phyloP scores from a whole-genome alignment of 2,329 filamentous ascomycete species.

The Hyphodiscus sp. region DNA sequence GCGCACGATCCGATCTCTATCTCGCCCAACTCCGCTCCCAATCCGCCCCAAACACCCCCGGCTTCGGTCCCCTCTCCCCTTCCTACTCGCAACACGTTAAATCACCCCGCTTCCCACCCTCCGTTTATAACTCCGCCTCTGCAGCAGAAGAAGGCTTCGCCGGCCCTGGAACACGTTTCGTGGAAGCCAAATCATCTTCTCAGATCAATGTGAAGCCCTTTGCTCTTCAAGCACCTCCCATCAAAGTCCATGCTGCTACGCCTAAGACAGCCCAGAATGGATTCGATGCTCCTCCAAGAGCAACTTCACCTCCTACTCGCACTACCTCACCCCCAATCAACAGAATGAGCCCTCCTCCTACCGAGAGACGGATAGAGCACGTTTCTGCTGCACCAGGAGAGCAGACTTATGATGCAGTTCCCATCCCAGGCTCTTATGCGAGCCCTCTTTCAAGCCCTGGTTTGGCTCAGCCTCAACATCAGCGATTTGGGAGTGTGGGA shows the following conservation, averaged over 20 bases:
- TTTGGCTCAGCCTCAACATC: slow-evolving; percentile 33
- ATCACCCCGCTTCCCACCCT: slow-evolving; percentile 53
- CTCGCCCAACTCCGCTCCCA: slow-evolving; percentile 78
- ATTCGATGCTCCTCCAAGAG: slow-evolving; percentile 44
- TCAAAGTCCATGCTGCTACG: slow-evolving; percentile 70
- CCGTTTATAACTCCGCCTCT: slow-evolving; percentile 44
- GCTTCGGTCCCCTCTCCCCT: slow-evolving; percentile 67
- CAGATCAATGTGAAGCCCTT: slow-evolving; percentile 56
- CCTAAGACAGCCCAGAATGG: slow-evolving; percentile 59
- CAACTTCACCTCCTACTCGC: slow-evolving; percentile 15
- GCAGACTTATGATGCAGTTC: slow-evolving; percentile 76
- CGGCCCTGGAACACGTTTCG: slow-evolving; percentile 40
- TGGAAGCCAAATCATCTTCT: slow-evolving; percentile 59
- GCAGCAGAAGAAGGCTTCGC: slow-evolving; percentile 46
- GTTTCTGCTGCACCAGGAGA: slow-evolving; percentile 70
- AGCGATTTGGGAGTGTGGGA: slow-evolving; percentile 22
- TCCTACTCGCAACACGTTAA: slow-evolving; percentile 35
- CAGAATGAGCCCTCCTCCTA: not conserved
- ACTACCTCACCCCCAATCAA: slow-evolving; percentile 16
- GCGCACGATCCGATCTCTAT: slow-evolving; percentile 90
- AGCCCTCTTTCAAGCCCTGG: slow-evolving; percentile 45
- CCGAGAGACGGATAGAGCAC: slow-evolving; percentile 45
- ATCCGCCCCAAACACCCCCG: slow-evolving; percentile 91
- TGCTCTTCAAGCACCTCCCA: slow-evolving; percentile 78
- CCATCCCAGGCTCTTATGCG: slow-evolving; percentile 80